phyloP scores from a whole-genome alignment of 768 basidiomycete genomes.

The Tulasnella calospora region DNA sequence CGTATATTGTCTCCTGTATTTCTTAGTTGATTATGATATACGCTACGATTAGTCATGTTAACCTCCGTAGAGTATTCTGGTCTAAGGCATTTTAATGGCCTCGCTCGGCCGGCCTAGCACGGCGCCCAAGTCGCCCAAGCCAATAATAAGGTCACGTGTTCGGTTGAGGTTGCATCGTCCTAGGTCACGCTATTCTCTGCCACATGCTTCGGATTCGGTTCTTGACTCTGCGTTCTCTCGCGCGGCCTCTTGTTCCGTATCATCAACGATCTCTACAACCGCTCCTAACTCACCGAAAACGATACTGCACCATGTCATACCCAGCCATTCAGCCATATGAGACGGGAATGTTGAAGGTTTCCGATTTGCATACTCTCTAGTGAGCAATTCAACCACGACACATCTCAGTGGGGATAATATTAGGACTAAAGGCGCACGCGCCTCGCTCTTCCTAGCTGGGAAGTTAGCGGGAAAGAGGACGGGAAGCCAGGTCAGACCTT shows the following conservation, averaged over 20 bases:
- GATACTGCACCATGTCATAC: slow-evolving; percentile 27
- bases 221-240: neutral
- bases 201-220: neutral
- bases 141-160: neutral
- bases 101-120: neutral
- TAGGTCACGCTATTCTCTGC: neutral
- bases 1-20: neutral
- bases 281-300: neutral
- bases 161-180: neutral
- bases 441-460: slow-evolving; percentile 53
- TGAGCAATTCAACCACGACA: slow-evolving; percentile 23
- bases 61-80: neutral
- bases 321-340: slow-evolving; percentile 33
- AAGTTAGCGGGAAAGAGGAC: slow-evolving; percentile 70
- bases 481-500: slow-evolving; percentile 61
- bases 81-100: neutral
- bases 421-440: neutral
- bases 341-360: slow-evolving; percentile 35
- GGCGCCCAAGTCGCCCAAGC: too few species aligned
- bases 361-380: slow-evolving; percentile 36
- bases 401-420: neutral
- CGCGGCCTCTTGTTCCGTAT: neutral
- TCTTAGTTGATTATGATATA: neutral
- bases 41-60: neutral
- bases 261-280: neutral